Base-by-base conservation (phyloP, 1,284 basidiomycete species). In the Ustilago tritici region DNA sequence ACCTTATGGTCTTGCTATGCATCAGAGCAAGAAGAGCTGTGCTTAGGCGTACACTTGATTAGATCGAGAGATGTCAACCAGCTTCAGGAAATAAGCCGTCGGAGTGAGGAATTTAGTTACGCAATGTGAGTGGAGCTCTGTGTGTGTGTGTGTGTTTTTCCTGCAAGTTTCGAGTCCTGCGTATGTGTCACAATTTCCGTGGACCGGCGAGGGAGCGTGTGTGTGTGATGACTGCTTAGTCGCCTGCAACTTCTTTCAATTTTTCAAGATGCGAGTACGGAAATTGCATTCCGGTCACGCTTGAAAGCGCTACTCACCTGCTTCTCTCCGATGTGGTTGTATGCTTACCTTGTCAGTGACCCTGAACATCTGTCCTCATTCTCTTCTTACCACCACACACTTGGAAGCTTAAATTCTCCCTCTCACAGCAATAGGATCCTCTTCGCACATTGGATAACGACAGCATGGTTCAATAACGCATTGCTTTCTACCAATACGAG, bases 181-280 rank as follows among this genome's bases (percentile, higher is more conserved):
- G 6, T 50, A 8, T 50, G 49, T 32, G 49, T 50, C 49, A 50
- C 49, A 50, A 50, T 50, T 50, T 50, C 49, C 49, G 49, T 50
- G 49, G 49, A 50, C 49, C 49, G 11, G 31, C 23, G 23, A 28
- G 23, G 2, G 23, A 28, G 23, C 2, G 23, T 3, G 23, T 46
- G 43, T 46, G 43, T 46, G 49, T 31, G 4, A 28, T 50, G 49
- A 50, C 49, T 50, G 49, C 49, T 50, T 50, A 32, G 15, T 14
- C 14, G 23, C 49, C 49, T 50, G 49, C 19, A 15, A 32, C 28
- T 50, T 40, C 38, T 10, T 7, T 28, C 9, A 50, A 34, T 32
- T 50, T 49, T 50, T 28, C 23, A 23, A 50, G 49, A 50, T 46
- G 2, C 31, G 49, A 28, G 23, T 15, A 31, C 49, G 49, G 49